phyloP scores from a whole-genome alignment of 148 eudicot genomes.

The Dysphania ambrosioides region DNA sequence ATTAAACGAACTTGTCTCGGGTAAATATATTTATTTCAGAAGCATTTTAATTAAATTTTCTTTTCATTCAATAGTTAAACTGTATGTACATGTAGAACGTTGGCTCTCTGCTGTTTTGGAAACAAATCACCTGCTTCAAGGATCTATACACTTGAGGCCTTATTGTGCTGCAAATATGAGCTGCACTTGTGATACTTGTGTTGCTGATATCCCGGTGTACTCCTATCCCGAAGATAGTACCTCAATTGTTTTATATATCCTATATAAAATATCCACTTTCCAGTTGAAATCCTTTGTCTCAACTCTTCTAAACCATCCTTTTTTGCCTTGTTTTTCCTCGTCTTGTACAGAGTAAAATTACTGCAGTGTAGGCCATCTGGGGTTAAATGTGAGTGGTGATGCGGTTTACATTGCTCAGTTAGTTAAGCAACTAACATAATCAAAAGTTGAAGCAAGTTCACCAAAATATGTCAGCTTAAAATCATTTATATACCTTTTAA shows the following conservation, averaged over 20 bases:
- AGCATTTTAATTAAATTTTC: constrained; percentile 22
- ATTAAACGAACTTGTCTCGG: constrained; percentile 25
- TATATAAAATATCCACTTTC: not conserved
- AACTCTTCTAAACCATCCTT: not conserved
- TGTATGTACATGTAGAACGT: constrained; percentile 5
- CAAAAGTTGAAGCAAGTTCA: too few relatives aligned
- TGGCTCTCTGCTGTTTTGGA: not conserved
- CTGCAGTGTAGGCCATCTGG: too few relatives aligned
- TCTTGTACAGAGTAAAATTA: too few relatives aligned
- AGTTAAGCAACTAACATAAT: too few relatives aligned
- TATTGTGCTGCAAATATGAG: not conserved
- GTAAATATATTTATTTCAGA: constrained; percentile 25
- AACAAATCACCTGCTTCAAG: constrained; percentile 1
- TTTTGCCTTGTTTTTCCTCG: not conserved
- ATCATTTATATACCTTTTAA: too few relatives aligned
- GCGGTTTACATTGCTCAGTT: too few relatives aligned
- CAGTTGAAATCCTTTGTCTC: not conserved
- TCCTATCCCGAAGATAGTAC: not conserved
- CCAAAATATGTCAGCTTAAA: too few relatives aligned
- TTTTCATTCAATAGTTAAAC: constrained; percentile 6
- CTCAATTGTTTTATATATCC: not conserved
- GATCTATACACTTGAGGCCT: not conserved
- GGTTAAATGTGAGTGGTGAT: too few relatives aligned
- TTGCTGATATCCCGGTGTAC: not conserved
- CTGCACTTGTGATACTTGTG: constrained; percentile 5